A percentile compares a stretch with the other conserved stretches of the same genome.
Conservation (phyloP, 2,329 filamentous ascomycete genomes). For the Pyrenochaeta sp. region DNA sequence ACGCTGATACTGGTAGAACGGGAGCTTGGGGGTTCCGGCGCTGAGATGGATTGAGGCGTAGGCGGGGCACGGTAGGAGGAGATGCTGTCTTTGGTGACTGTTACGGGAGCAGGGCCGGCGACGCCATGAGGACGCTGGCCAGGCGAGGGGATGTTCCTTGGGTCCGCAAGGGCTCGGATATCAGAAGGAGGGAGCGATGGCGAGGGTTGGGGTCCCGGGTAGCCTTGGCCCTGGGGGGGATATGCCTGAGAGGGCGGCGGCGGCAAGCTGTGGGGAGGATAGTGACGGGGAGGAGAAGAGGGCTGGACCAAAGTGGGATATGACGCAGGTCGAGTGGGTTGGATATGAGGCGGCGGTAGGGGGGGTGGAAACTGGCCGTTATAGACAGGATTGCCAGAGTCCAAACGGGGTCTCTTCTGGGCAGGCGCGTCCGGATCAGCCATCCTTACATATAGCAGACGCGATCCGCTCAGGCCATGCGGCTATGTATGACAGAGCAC, state of each 20-base stretch:
- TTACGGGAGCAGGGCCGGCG: conserved; percentile 38
- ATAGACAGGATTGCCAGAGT: conserved; percentile 47
- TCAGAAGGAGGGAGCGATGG: conserved; percentile 45
- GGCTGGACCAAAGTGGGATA: conserved; percentile 43
- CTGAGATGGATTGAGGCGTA: conserved; percentile 38
- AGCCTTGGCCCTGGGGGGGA: conserved; percentile 29
- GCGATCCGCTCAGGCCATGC: conserved; percentile 52
- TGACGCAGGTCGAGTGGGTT: conserved; percentile 39
- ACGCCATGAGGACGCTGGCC: conserved; percentile 47
- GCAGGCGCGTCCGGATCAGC: conserved; percentile 50
- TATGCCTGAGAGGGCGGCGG: conserved; percentile 31
- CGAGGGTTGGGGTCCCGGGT: conserved; percentile 37
- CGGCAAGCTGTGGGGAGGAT: conserved; percentile 36
- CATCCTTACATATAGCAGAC: conserved; percentile 50
- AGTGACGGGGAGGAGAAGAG: conserved; percentile 38
- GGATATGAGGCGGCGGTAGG: conserved; percentile 42
- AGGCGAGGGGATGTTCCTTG: conserved; percentile 44
- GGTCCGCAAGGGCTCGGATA: conserved; percentile 44
- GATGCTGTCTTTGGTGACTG: conserved; percentile 47
- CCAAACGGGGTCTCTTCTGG: conserved; percentile 51
- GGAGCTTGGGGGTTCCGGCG: conserved; percentile 32
- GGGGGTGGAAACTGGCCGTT: conserved; percentile 47
- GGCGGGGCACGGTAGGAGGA: conserved; percentile 42
- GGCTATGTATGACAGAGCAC: conserved; percentile 40
- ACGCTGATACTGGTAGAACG: conserved; percentile 36